Evolutionary conservation across 192 early-diverging fungal genomes (phyloP), one percentile per base, ranked within the genome.

Genomic region (Blastocladiella britannica): DNA sequence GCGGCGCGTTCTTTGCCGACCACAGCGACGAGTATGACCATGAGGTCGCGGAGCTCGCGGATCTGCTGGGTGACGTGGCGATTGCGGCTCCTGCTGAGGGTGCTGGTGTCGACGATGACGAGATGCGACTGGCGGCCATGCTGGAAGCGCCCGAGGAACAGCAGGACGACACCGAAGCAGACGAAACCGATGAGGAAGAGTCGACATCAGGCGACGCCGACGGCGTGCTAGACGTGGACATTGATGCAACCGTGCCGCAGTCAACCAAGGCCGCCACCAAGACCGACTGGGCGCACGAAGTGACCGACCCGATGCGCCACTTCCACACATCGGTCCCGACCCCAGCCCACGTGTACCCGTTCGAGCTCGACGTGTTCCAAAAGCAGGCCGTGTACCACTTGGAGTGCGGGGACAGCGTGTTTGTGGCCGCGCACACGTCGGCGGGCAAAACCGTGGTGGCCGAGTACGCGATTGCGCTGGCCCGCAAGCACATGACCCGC

Each of bases 361-460:
- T 96, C 58, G 91, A 96, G 67, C 78, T 98, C 25, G 92, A 98
- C 63, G 78, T 83, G 25, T 98, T 98, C 67, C 95, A 98, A 66
- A 95, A 94, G 65, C 81, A 82, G 37, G 95, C 95, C 0, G 86
- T 98, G 3, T 94, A 92, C 65, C 90, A 90, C 67, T 69, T 98
- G 52, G 95, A 98, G 69, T 84, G 78, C 54, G 88, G 88, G 22
- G 90, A 96, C 55, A 88, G 82, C 25, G 92, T 98, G 20, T 98
- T 98, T 73, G 83, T 98, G 12, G 95, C 95, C 0, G 95, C 95
- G 1, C 95, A 98, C 59, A 98, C 95, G 1, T 92, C 89, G 29
- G 92, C 95, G 2, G 95, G 95, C 54, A 98, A 98, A 70, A 98
- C 95, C 0, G 93, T 88, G 4, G 91, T 98, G 29, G 95, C 95